Percentiles rank a stretch among this genome's conserved stretches.
These are phyloP conservation scores for Magnusiomyces starmeri DNA, from an alignment of 1,139 yeast genomes.

Conservation along the genomic window DNA sequence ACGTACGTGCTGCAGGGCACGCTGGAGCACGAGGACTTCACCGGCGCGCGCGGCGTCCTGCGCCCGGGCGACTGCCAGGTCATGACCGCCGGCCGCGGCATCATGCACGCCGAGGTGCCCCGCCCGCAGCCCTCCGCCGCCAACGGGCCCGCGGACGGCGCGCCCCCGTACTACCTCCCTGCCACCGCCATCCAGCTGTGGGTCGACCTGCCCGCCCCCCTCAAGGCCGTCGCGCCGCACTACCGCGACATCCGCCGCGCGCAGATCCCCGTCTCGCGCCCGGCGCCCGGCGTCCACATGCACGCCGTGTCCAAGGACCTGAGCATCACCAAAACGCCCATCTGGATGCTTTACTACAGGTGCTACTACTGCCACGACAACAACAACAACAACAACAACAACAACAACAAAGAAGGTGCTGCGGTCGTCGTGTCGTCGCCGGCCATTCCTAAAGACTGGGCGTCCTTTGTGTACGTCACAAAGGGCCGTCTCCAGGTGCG, in stretches of 20 bases:
- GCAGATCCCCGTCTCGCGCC: conserved; percentile 60
- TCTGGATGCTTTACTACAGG: conserved; percentile 58
- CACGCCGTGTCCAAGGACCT: conserved; percentile 25
- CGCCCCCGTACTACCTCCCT: not conserved
- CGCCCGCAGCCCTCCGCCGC: conserved; percentile 1
- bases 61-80: conserved; percentile 76
- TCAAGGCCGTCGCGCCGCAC: conserved; percentile 63
- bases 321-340: conserved; percentile 69
- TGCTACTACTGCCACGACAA: conserved; percentile 40
- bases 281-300: conserved; percentile 48
- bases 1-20: conserved; percentile 62
- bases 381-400: no score
- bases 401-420: no score
- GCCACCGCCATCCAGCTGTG: conserved; percentile 72
- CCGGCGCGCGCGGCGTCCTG: conserved; percentile 65
- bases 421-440: not conserved
- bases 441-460: conserved; percentile 48
- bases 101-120: conserved; percentile 77
- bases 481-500: not conserved
- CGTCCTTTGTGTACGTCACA: conserved; percentile 51
- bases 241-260: conserved; percentile 66
- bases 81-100: conserved; percentile 84
- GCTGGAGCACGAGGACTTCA: conserved; percentile 82
- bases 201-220: conserved; percentile 71
- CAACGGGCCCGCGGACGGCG: not conserved